phyloP scores from a whole-genome alignment of 2,329 filamentous ascomycete species.

The Calonectria leucothoes region DNA sequence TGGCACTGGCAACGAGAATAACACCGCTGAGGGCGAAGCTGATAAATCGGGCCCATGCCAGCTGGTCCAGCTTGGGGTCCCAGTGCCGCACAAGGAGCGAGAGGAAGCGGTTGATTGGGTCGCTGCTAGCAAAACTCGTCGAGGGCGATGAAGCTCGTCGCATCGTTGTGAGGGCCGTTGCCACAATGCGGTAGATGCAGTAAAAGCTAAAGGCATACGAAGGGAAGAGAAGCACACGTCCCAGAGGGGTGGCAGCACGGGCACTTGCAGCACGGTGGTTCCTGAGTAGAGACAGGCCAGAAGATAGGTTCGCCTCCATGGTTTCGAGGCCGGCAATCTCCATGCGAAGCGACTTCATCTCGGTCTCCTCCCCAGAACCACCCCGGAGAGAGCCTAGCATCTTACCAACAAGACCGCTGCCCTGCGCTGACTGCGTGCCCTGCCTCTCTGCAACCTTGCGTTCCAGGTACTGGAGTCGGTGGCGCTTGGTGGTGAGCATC shows the following conservation, averaged over 20 bases:
- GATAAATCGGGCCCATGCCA: conserved; percentile 86
- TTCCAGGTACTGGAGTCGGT: conserved; percentile 77
- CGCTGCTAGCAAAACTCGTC: conserved; percentile 73
- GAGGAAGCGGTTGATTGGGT: conserved; percentile 87
- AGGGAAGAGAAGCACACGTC: conserved; percentile 70
- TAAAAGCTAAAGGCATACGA: conserved; percentile 81
- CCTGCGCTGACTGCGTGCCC: conserved; percentile 37
- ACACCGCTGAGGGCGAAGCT: conserved; percentile 86
- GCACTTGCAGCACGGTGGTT: conserved; percentile 72
- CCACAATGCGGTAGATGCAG: conserved; percentile 84
- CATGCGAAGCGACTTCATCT: conserved; percentile 73
- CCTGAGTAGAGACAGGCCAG: conserved; percentile 73
- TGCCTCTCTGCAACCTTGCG: conserved; percentile 62
- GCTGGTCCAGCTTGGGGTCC: conserved; percentile 84
- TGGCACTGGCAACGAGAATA: conserved; percentile 85
- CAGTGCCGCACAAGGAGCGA: conserved; percentile 85
- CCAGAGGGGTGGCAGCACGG: conserved; percentile 74
- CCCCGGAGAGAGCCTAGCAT: conserved; percentile 79
- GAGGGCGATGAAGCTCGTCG: conserved; percentile 61
- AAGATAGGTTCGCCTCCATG: conserved; percentile 79
- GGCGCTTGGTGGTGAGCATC: conserved; percentile 81
- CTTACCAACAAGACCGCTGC: conserved; percentile 75
- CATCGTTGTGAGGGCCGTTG: conserved; percentile 76
- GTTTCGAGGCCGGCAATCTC: conserved; percentile 84
- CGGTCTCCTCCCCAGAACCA: conserved; percentile 68